A percentile compares a stretch with the other conserved stretches of the same genome.
Evolutionary conservation across 805 yeast species (phyloP).

Genomic region (Hyphopichia homilentoma): DNA sequence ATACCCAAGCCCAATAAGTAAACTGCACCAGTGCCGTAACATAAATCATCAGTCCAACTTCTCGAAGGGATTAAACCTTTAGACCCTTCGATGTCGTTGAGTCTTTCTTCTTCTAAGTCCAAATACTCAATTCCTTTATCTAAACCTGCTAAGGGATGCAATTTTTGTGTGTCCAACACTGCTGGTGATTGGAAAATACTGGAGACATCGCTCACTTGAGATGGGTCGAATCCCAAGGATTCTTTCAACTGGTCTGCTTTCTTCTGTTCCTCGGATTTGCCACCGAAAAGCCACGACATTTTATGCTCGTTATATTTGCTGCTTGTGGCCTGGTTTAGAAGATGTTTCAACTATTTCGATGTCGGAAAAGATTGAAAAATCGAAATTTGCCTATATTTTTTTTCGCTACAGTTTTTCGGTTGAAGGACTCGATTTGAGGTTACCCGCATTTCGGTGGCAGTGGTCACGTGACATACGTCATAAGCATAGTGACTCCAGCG

Average conservation of each 20-base stretch:
- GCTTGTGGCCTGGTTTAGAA: neutral
- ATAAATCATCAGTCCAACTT: conserved; percentile 95
- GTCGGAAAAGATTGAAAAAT: neutral
- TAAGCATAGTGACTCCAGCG: too few relatives aligned
- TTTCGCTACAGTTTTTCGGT: too few relatives aligned
- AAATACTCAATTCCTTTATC: conserved; percentile 86
- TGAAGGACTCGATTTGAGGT: neutral
- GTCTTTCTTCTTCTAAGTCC: conserved; percentile 78
- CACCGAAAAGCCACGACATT: conserved; percentile 54
- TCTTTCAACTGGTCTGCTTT: conserved; percentile 20
- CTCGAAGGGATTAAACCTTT: conserved; percentile 92
- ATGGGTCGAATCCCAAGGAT: conserved; percentile 61
- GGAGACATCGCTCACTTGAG: conserved; percentile 59
- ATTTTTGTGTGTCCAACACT: conserved; percentile 61
- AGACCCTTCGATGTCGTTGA: conserved; percentile 77
- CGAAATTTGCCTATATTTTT: too few relatives aligned
- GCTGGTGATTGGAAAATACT: conserved; percentile 58
- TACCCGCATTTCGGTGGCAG: neutral
- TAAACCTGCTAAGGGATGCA: conserved; percentile 91
- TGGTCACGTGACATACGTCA: too few relatives aligned
- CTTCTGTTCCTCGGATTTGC: conserved; percentile 19
- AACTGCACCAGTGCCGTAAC: conserved; percentile 96
- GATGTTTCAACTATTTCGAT: neutral
- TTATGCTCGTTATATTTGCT: neutral
- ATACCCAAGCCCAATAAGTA: conserved; percentile 80